Conservation (phyloP, 768 basidiomycete species). For the Mycena latifolia region DNA sequence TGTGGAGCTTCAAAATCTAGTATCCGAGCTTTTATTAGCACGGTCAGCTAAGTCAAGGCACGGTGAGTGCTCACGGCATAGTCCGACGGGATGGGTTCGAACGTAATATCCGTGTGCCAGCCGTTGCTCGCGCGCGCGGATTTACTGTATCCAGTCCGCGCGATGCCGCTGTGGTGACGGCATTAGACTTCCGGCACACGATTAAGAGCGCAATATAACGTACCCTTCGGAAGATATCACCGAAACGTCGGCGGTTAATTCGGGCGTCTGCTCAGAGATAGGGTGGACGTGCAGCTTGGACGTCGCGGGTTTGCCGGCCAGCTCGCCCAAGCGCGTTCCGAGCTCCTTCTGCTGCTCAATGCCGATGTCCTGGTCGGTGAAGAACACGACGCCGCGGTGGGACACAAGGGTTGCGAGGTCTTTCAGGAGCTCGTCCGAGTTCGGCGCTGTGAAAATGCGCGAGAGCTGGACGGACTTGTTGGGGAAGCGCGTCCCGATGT, state of each 20-base stretch:
- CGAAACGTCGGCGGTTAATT: slow-evolving; percentile 65
- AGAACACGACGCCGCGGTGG: slow-evolving; percentile 75
- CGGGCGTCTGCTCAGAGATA: slow-evolving; percentile 60
- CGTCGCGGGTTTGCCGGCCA: slow-evolving; percentile 61
- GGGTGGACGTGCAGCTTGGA: slow-evolving; percentile 70
- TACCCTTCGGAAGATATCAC: slow-evolving; percentile 63
- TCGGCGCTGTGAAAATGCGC: slow-evolving; percentile 54
- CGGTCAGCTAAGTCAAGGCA: slow-evolving; percentile 49
- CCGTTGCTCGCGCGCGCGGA: slow-evolving; percentile 55
- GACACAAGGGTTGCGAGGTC: slow-evolving; percentile 67
- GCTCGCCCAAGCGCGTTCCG: slow-evolving; percentile 59
- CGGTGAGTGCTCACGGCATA: background rate
- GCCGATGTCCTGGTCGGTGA: slow-evolving; percentile 65
- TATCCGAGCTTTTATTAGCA: slow-evolving; percentile 39
- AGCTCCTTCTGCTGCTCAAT: slow-evolving; percentile 65
- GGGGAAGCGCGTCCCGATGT: slow-evolving; percentile 68
- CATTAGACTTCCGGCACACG: background rate
- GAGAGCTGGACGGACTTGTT: slow-evolving; percentile 59
- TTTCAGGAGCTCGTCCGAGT: slow-evolving; percentile 63
- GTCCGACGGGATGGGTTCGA: slow-evolving; percentile 68
- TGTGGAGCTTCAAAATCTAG: slow-evolving; percentile 57
- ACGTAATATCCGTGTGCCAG: slow-evolving; percentile 73
- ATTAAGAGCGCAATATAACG: slow-evolving; percentile 23
- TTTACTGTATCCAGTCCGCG: slow-evolving; percentile 47
- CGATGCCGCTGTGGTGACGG: slow-evolving; percentile 48